Conservation (phyloP, 2,329 filamentous ascomycete species). For the Lasiodiplodia hormozganensis region DNA sequence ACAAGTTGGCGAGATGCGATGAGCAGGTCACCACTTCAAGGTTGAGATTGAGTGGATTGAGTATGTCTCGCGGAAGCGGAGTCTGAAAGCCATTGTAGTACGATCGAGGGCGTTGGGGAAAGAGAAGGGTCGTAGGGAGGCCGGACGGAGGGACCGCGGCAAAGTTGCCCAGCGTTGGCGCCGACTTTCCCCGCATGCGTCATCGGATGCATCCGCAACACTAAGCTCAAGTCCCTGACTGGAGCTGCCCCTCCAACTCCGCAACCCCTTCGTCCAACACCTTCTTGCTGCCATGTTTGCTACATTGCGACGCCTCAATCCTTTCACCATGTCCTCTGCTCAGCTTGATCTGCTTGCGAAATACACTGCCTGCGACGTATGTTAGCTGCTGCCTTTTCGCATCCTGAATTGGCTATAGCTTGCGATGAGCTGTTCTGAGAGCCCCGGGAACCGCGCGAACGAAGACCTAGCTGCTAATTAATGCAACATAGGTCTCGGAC, state of each 20-base stretch:
- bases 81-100: not conserved
- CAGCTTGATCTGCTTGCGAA: conserved; percentile 36
- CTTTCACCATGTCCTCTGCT: conserved; percentile 23
- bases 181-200: conserved; percentile 27
- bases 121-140: not conserved
- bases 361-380: conserved; percentile 43
- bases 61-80: not conserved
- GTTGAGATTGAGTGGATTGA: not conserved
- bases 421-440: not conserved
- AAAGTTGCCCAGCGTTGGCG: conserved; percentile 16
- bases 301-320: conserved; percentile 8
- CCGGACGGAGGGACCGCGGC: conserved; percentile 17
- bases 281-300: not conserved
- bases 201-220: conserved; percentile 19
- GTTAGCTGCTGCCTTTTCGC: conserved; percentile 19
- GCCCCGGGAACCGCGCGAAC: not conserved
- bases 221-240: conserved; percentile 7
- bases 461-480: not conserved
- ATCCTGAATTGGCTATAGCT: not conserved
- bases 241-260: conserved; percentile 8
- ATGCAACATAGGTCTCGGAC: conserved; percentile 67
- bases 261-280: not conserved
- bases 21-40: too few species aligned
- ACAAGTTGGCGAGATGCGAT: too few species aligned
- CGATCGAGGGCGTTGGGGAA: not conserved